Percentiles rank a stretch among this genome's conserved stretches.
phyloP scores from a whole-genome alignment of 805 yeast genomes.

The Ogataea ganodermae region DNA sequence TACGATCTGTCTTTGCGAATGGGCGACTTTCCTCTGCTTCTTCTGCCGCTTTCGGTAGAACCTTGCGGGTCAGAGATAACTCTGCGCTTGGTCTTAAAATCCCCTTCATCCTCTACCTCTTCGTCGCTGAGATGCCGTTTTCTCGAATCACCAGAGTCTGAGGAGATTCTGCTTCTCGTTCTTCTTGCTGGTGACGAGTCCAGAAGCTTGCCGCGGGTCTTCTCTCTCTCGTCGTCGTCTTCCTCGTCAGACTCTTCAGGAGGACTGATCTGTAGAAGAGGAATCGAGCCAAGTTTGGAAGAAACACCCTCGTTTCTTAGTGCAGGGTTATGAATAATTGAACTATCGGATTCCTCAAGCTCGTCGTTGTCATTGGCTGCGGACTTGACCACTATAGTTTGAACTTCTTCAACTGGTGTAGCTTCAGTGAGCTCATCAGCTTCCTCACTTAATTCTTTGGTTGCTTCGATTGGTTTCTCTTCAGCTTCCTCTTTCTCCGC shows the following conservation, averaged over 20 bases:
- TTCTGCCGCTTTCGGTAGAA: slow-evolving; percentile 15
- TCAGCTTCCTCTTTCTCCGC: background rate
- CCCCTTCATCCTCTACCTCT: slow-evolving; percentile 2
- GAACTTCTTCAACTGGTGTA: background rate
- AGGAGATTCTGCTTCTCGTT: slow-evolving; percentile 16
- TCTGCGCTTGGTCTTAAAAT: slow-evolving; percentile 9
- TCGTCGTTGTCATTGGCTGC: background rate
- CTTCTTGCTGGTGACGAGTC: slow-evolving; percentile 19
- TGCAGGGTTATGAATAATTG: background rate
- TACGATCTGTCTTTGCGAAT: slow-evolving; percentile 28
- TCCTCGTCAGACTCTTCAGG: background rate
- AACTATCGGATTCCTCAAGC: background rate
- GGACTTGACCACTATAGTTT: background rate
- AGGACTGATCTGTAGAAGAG: slow-evolving; percentile 1
- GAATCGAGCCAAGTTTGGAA: slow-evolving; percentile 5
- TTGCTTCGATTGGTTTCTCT: background rate
- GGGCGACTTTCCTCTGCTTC: slow-evolving; percentile 30
- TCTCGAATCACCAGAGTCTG: slow-evolving; percentile 5
- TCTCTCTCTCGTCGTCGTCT: slow-evolving; percentile 7
- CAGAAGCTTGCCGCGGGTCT: background rate
- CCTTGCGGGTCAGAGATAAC: slow-evolving; percentile 11
- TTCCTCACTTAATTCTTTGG: no score
- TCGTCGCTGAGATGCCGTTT: slow-evolving; percentile 9
- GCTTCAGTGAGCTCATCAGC: background rate
- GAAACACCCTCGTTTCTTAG: background rate